Percentiles rank a stretch among this genome's conserved stretches.
These are phyloP conservation scores for Sophora flavescens DNA, from an alignment of 306 rosid genomes.

Conservation along the genomic window DNA sequence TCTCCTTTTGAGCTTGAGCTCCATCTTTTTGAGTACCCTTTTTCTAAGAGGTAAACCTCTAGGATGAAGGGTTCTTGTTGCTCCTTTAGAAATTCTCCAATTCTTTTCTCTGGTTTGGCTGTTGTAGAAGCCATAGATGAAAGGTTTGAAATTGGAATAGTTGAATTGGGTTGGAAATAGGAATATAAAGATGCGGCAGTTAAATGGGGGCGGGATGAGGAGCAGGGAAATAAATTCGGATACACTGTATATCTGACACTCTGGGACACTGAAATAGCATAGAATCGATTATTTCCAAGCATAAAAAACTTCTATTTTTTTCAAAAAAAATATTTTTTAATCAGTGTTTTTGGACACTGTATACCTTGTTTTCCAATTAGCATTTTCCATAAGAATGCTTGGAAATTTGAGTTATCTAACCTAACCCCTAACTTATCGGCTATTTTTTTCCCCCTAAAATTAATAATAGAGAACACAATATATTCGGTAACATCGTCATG, in stretches of 20 bases:
- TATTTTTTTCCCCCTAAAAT: no score
- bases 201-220: slow-evolving; percentile 47
- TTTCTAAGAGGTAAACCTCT: slow-evolving; percentile 71
- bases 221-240: slow-evolving; percentile 48
- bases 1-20: slow-evolving; percentile 36
- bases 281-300: no score
- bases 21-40: slow-evolving; percentile 54
- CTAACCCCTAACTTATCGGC: no score
- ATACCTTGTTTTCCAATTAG: no score
- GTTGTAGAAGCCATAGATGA: slow-evolving; percentile 63
- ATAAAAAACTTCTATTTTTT: no score
- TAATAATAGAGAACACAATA: no score
- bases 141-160: slow-evolving; percentile 29
- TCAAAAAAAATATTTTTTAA: no score
- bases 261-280: slow-evolving; percentile 43
- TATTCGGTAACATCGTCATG: no score
- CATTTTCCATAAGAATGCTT: no score
- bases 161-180: background rate
- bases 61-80: slow-evolving; percentile 85
- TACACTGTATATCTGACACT: slow-evolving; percentile 46
- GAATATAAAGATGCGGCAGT: slow-evolving; percentile 38
- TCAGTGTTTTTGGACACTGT: no score
- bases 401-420: no score
- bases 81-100: slow-evolving; percentile 71
- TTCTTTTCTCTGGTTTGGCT: slow-evolving; percentile 60